Evolutionary conservation across 768 basidiomycete species (phyloP), one percentile per base, ranked within the genome.

Genomic region (Thelephora ganbajun): DNA sequence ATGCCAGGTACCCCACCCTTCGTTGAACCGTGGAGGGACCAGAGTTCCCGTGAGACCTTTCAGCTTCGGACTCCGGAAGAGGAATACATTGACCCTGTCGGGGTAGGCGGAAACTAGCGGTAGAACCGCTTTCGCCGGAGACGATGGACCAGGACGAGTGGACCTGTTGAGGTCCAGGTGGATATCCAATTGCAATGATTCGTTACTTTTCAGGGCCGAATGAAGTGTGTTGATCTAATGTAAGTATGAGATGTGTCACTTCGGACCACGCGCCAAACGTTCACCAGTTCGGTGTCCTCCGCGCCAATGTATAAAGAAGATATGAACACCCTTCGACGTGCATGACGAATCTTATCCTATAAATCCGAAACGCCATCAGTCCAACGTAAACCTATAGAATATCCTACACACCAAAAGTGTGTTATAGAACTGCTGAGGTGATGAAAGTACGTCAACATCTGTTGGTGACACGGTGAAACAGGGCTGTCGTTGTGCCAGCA

Each of bases 1-100:
- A 61, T 98, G 96, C 93, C 93, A 97, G 1, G 93, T 90, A 0
- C 93, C 94, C 87, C 92, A 98, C 1, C 93, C 96, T 66, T 99
- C 96, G 56, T 99, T 94, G 65, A 90, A 96, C 47, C 96, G 72
- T 19, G 86, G 82, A 6, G 96, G 96, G 6, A 97, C 80, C 23
- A 94, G 51, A 48, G 70, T 74, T 26, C 85, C 76, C 61, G 87
- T 69, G 22, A 87, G 49, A 0, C 87, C 84, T 14, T 78, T 72
- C 23, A 97, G 71, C 45, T 79, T 85, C 0, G 96, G 94, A 57
- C 88, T 91, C 43, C 88, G 77, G 56, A 91, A 99, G 53, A 98
- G 71, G 34, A 79, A 78, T 7, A 94, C 69, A 50, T 79, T 78
- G 7, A 90, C 79, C 41, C 85, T 74, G 14, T 75, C 64, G 0